Percentiles rank a stretch among this genome's conserved stretches.
Evolutionary conservation across 768 basidiomycete species (phyloP).

Genomic region (Inosperma sp.): DNA sequence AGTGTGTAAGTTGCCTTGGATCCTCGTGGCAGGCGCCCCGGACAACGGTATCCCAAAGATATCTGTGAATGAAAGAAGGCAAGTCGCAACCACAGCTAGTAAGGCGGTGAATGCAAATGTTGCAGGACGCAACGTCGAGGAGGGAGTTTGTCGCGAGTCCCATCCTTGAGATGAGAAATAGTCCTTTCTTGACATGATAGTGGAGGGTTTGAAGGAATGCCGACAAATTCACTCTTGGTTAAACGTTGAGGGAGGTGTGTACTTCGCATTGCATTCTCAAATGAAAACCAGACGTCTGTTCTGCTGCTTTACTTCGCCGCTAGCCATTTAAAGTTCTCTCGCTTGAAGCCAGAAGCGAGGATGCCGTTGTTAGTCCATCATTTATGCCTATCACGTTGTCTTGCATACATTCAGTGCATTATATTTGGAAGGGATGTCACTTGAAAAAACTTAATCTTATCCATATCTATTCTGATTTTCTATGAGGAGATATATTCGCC

Average conservation of each 20-base stretch:
- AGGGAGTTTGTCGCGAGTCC: neutral
- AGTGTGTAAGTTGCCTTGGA: conserved; percentile 6
- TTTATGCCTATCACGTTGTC: conserved; percentile 11
- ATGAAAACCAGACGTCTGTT: conserved; percentile 6
- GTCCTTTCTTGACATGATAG: conserved; percentile 22
- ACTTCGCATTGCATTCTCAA: conserved; percentile 16
- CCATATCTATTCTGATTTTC: neutral
- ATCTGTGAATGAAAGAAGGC: conserved; percentile 6
- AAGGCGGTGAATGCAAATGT: neutral
- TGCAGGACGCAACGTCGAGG: neutral
- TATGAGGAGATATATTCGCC: neutral
- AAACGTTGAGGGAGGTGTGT: conserved; percentile 9
- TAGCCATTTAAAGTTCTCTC: neutral
- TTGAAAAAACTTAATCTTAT: neutral
- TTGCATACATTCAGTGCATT: neutral
- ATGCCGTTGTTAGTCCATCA: too few relatives aligned
- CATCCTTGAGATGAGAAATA: neutral
- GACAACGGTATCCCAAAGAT: neutral
- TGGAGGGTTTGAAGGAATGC: conserved; percentile 9
- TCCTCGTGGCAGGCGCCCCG: neutral
- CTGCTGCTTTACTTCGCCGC: neutral
- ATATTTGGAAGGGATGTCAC: neutral
- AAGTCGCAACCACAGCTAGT: conserved; percentile 10
- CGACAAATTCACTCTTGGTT: neutral
- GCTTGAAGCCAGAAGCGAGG: conserved; percentile 23